Conservation (phyloP, 768 basidiomycete genomes). For the Antrodiella citrinella region DNA sequence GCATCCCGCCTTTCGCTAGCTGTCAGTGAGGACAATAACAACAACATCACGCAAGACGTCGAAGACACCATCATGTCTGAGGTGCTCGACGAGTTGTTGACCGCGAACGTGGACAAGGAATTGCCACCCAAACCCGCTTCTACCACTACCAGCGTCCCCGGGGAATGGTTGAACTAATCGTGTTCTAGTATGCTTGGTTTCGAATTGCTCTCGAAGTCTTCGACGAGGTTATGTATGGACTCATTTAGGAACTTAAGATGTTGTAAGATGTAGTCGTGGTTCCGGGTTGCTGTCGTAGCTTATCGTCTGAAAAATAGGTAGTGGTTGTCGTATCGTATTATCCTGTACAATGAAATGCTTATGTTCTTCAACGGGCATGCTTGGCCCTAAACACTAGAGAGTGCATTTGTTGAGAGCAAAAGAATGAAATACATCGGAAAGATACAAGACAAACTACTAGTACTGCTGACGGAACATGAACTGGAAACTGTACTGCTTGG, state of each 20-base stretch:
- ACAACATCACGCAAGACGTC: constrained; percentile 10
- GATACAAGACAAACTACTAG: constrained; percentile 19
- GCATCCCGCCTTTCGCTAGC: constrained; percentile 12
- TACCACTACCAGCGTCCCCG: constrained; percentile 15
- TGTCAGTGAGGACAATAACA: background rate
- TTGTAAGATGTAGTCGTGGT: too few relatives aligned
- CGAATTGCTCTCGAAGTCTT: background rate
- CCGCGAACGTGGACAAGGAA: background rate
- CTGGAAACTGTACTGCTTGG: constrained; percentile 96
- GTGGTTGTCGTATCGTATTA: too few relatives aligned
- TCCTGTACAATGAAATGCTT: too few relatives aligned
- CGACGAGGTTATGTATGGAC: background rate
- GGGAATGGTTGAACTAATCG: constrained; percentile 15
- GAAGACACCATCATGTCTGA: constrained; percentile 21
- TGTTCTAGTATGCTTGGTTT: background rate
- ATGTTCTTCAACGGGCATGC: too few relatives aligned
- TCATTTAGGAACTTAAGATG: background rate
- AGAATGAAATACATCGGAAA: background rate
- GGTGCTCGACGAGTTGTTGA: constrained; percentile 20
- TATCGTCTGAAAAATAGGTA: too few relatives aligned
- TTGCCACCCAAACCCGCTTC: constrained; percentile 17
- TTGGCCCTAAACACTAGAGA: too few relatives aligned
- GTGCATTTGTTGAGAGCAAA: too few relatives aligned
- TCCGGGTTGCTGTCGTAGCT: too few relatives aligned
- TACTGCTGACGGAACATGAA: constrained; percentile 78